Evolutionary conservation across 805 yeast species (phyloP).

Genomic region (Saccharomycopsis fodiens): DNA sequence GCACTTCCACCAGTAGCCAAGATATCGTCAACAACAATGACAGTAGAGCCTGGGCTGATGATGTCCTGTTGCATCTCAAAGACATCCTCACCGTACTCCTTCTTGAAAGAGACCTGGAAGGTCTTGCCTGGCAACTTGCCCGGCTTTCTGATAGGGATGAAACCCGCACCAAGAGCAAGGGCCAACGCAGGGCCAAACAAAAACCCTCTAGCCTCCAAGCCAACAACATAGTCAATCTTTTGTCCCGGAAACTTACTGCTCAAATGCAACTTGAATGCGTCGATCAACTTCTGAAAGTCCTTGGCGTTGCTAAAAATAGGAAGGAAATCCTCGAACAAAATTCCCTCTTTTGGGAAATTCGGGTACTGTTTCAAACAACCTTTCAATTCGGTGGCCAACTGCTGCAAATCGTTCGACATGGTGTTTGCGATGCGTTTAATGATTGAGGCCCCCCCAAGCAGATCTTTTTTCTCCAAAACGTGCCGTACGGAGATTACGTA

Average conservation of each 20-base stretch:
- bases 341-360: conserved; percentile 90
- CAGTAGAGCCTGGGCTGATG: conserved; percentile 71
- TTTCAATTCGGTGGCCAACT: conserved; percentile 34
- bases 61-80: conserved; percentile 85
- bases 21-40: conserved; percentile 88
- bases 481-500: not conserved
- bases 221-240: conserved; percentile 82
- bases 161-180: conserved; percentile 78
- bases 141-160: conserved; percentile 90
- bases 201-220: conserved; percentile 95
- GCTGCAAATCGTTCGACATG: conserved; percentile 1
- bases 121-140: conserved; percentile 92
- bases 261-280: conserved; percentile 72
- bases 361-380: conserved; percentile 70
- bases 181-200: conserved; percentile 95
- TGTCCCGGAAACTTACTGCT: conserved; percentile 41
- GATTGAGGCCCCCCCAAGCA: no score
- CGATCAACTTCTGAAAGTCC: conserved; percentile 71
- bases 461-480: no score
- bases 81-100: conserved; percentile 89
- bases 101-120: conserved; percentile 62
- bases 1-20: conserved; percentile 99
- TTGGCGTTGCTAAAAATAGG: conserved; percentile 85
- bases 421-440: not conserved
- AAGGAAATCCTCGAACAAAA: conserved; percentile 90